phyloP scores from a whole-genome alignment of 805 yeast genomes.

The Myxozyma monticola region DNA sequence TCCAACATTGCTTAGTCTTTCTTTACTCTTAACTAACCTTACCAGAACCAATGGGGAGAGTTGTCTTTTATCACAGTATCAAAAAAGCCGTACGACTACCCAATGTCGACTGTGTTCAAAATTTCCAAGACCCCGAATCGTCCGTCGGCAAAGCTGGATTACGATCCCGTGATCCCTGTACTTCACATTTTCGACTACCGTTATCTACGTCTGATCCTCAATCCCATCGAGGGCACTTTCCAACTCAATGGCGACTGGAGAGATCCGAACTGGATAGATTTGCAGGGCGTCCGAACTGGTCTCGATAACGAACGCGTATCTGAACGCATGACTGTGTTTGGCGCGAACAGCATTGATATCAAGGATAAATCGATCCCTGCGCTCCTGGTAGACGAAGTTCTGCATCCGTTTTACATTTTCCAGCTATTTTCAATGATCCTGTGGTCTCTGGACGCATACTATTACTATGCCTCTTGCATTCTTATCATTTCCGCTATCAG shows the following conservation, averaged over 20 bases:
- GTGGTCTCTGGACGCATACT: constrained; percentile 91
- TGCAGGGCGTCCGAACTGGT: constrained; percentile 54
- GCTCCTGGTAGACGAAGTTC: constrained; percentile 77
- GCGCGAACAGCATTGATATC: constrained; percentile 70
- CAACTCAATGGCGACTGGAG: constrained; percentile 85
- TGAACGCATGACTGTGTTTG: constrained; percentile 73
- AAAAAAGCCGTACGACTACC: constrained; percentile 64
- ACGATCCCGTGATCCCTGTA: constrained; percentile 68
- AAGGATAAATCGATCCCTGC: constrained; percentile 66
- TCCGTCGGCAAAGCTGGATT: constrained; percentile 37
- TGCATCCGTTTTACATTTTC: constrained; percentile 94
- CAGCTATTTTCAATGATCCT: constrained; percentile 88
- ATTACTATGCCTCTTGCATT: constrained; percentile 91
- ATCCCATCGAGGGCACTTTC: constrained; percentile 85
- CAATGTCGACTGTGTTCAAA: constrained; percentile 65
- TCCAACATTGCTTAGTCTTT: neutral
- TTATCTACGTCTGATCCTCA: constrained; percentile 76
- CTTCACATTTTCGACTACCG: constrained; percentile 76
- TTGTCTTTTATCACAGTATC: constrained; percentile 59
- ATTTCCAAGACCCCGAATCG: constrained; percentile 18
- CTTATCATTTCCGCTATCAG: constrained; percentile 81
- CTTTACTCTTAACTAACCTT: neutral
- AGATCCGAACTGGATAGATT: constrained; percentile 72
- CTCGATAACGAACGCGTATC: constrained; percentile 66
- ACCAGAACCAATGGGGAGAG: constrained; percentile 80